phyloP scores from a whole-genome alignment of 2,329 filamentous ascomycete genomes.

The Microcyclospora pomicola region DNA sequence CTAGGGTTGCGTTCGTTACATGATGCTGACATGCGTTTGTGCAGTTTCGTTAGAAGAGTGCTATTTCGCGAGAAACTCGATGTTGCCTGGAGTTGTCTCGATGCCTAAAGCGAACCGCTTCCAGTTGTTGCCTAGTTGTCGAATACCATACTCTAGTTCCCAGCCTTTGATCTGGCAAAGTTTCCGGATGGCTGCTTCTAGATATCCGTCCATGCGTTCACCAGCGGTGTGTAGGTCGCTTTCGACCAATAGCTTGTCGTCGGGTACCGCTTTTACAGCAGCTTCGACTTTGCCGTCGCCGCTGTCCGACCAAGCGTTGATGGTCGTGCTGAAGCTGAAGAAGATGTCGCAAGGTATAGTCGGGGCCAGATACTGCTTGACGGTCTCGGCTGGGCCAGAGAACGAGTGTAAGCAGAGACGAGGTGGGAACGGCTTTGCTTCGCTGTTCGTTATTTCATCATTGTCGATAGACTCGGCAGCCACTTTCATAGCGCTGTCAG shows the following conservation, averaged over 20 bases:
- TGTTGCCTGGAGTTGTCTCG: background rate
- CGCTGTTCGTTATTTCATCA: constrained; percentile 3
- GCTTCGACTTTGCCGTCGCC: constrained; percentile 44
- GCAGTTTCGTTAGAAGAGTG: too few species aligned
- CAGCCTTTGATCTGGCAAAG: constrained; percentile 71
- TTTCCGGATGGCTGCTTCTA: constrained; percentile 63
- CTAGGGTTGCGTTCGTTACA: too few species aligned
- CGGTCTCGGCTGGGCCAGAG: constrained; percentile 59
- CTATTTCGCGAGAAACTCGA: background rate
- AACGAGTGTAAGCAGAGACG: constrained; percentile 90
- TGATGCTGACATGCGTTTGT: too few species aligned
- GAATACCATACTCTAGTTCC: constrained; percentile 57
- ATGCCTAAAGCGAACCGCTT: constrained; percentile 57
- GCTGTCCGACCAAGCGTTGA: constrained; percentile 48
- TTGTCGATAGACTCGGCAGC: constrained; percentile 5
- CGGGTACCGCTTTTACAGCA: constrained; percentile 58
- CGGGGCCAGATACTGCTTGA: constrained; percentile 65
- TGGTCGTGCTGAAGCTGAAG: constrained; percentile 73
- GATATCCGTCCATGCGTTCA: constrained; percentile 57
- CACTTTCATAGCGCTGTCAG: constrained; percentile 5
- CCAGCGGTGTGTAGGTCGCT: constrained; percentile 83
- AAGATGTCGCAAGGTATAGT: constrained; percentile 63
- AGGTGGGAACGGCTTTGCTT: constrained; percentile 57
- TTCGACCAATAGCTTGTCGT: constrained; percentile 68
- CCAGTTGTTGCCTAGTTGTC: constrained; percentile 60